Percentiles rank a stretch among this genome's conserved stretches.
phyloP scores from a whole-genome alignment of 306 rosid genomes.

The Quercus parvula region DNA sequence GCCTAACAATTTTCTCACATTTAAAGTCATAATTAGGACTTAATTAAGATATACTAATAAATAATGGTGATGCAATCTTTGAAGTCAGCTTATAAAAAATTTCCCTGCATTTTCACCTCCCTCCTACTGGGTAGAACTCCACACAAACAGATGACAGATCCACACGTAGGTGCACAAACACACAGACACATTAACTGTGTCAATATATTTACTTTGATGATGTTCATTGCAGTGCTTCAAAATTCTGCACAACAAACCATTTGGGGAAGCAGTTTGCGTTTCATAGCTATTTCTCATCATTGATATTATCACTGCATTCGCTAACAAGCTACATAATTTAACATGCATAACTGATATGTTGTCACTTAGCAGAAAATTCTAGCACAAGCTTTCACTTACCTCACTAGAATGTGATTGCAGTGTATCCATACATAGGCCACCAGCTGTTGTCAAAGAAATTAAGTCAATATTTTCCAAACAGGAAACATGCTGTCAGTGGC shows the following conservation, averaged over 20 bases:
- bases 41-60: neutral
- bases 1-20: too few relatives aligned
- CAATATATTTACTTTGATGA: neutral
- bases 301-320: neutral
- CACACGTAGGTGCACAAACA: neutral
- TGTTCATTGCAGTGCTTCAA: neutral
- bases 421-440: constrained; percentile 52
- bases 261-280: neutral
- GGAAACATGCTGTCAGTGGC: constrained; percentile 54
- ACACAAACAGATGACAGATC: neutral
- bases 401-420: constrained; percentile 59
- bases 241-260: neutral
- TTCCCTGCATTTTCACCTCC: neutral
- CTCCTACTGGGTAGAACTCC: neutral
- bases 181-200: neutral
- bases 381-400: constrained; percentile 24
- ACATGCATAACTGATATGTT: neutral
- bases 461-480: constrained; percentile 63
- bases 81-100: neutral
- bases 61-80: neutral
- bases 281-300: neutral
- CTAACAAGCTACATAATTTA: neutral
- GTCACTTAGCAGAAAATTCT: neutral
- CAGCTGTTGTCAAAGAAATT: constrained; percentile 36
- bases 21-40: neutral